Evolutionary conservation across 352 stramenopile species (phyloP).

Genomic region (Globisporangium parvum): DNA sequence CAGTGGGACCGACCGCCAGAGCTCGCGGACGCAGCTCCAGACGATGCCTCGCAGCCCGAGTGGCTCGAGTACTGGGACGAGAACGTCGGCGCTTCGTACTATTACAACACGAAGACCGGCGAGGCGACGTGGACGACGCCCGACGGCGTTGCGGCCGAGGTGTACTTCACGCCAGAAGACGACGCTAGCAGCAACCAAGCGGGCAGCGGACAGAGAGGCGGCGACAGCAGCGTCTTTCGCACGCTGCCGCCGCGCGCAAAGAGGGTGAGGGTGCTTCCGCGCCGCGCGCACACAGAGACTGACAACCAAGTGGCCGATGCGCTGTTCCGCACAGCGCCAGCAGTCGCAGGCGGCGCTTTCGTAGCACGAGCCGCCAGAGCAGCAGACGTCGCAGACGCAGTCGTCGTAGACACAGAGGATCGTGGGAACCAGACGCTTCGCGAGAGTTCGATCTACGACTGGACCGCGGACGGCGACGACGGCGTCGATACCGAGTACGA

Average conservation of each 20-base stretch:
- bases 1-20: constrained; percentile 31
- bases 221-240: background rate
- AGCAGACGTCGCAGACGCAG: no score
- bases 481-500: constrained; percentile 52
- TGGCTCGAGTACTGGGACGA: constrained; percentile 79
- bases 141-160: constrained; percentile 8
- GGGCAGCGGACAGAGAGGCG: background rate
- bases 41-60: constrained; percentile 19
- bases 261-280: background rate
- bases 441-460: constrained; percentile 12
- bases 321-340: constrained; percentile 12
- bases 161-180: background rate
- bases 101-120: constrained; percentile 61
- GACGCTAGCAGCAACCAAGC: constrained; percentile 3
- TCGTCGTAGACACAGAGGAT: background rate
- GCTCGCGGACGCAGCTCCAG: background rate
- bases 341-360: no score
- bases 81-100: constrained; percentile 55
- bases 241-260: constrained; percentile 17
- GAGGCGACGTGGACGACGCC: constrained; percentile 64
- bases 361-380: no score
- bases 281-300: background rate
- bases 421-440: background rate
- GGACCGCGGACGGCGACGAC: constrained; percentile 12
- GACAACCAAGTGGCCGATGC: constrained; percentile 5